A percentile compares a stretch with the other conserved stretches of the same genome.
Conservation (phyloP, 2,329 filamentous ascomycete species). For the Tricladium varicosporioides region DNA sequence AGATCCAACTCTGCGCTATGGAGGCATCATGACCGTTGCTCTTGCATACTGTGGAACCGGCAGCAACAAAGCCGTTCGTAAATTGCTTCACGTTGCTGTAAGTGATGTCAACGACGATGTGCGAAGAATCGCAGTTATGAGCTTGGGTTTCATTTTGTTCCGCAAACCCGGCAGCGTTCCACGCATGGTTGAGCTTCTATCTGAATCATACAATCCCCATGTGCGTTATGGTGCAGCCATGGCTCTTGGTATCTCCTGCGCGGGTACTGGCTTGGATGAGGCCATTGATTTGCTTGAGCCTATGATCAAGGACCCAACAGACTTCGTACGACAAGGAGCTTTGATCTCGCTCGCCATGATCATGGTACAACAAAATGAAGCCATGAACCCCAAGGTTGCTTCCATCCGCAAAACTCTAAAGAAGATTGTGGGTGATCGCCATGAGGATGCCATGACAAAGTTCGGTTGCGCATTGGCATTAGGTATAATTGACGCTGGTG, state of each 20-base stretch:
- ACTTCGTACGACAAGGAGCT: constrained; percentile 96
- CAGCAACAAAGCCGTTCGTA: constrained; percentile 97
- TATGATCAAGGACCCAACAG: constrained; percentile 99
- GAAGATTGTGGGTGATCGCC: constrained; percentile 90
- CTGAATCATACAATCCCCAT: constrained; percentile 98
- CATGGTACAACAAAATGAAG: constrained; percentile 98
- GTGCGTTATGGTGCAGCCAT: constrained; percentile 97
- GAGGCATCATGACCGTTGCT: constrained; percentile 98
- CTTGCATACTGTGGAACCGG: constrained; percentile 95
- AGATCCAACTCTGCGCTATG: constrained; percentile 90
- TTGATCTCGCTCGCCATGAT: constrained; percentile 96
- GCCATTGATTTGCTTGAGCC: constrained; percentile 95
- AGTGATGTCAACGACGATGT: constrained; percentile 99
- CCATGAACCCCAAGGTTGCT: constrained; percentile 95
- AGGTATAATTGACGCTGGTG: constrained; percentile 96
- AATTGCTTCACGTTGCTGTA: constrained; percentile 91
- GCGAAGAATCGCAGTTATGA: constrained; percentile 93
- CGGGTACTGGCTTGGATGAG: constrained; percentile 92
- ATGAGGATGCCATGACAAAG: constrained; percentile 99
- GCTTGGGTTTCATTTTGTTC: constrained; percentile 97
- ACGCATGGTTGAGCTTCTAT: constrained; percentile 96
- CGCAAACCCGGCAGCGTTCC: constrained; percentile 95
- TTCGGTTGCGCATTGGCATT: constrained; percentile 92
- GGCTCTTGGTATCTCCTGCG: constrained; percentile 97
- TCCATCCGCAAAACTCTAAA: constrained; percentile 88